Evolutionary conservation across 2,329 filamentous ascomycete genomes (phyloP).

Genomic region (Alternaria sp.): DNA sequence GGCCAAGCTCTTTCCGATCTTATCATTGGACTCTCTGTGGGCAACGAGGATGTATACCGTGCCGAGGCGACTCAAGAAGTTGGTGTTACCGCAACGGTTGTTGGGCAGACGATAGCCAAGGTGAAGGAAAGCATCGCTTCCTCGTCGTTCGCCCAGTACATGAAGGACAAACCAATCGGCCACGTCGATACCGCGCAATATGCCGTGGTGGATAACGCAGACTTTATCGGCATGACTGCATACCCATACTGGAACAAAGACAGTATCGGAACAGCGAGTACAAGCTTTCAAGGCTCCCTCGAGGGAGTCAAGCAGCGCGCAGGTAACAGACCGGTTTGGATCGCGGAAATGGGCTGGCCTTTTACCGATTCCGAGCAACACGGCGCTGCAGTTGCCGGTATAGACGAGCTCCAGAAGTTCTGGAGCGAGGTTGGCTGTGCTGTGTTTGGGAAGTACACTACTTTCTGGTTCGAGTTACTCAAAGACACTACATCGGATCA

Average conservation of each 20-base stretch:
- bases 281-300: conserved; percentile 33
- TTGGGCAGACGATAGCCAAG: conserved; percentile 62
- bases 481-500: conserved; percentile 27
- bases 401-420: conserved; percentile 32
- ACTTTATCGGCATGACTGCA: conserved; percentile 43
- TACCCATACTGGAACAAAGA: conserved; percentile 43
- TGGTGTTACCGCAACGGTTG: conserved; percentile 66
- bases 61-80: conserved; percentile 53
- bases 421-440: conserved; percentile 41
- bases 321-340: conserved; percentile 37
- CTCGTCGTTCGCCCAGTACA: conserved; percentile 59
- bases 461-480: conserved; percentile 43
- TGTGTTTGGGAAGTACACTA: conserved; percentile 38
- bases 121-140: conserved; percentile 58
- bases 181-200: conserved; percentile 41
- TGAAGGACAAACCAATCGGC: conserved; percentile 50
- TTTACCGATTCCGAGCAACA: conserved; percentile 16
- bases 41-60: conserved; percentile 66
- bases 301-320: conserved; percentile 27
- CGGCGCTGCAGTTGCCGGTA: conserved; percentile 20
- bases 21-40: conserved; percentile 45
- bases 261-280: conserved; percentile 48
- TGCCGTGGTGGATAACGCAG: conserved; percentile 31
- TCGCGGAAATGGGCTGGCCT: conserved; percentile 46
- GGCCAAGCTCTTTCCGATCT: conserved; percentile 58